Percentiles rank a stretch among this genome's conserved stretches.
phyloP scores from a whole-genome alignment of 2,329 filamentous ascomycete species.

The Cladorrhinum sp. region DNA sequence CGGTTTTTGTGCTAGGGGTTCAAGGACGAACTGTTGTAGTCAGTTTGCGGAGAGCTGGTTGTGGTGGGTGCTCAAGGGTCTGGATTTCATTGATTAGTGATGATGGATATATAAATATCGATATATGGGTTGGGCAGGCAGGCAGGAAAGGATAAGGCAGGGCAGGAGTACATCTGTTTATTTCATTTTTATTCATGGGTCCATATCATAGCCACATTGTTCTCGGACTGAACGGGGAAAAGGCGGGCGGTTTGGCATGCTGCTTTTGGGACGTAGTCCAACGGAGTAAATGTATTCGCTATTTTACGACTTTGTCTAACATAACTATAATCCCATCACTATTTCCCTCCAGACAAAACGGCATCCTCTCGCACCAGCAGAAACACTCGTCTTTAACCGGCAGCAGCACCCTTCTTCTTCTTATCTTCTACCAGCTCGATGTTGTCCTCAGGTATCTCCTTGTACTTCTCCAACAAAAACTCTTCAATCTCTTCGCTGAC shows the following conservation, averaged over 20 bases:
- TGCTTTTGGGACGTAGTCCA: not conserved
- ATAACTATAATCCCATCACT: not conserved
- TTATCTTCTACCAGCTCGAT: slow-evolving; percentile 94
- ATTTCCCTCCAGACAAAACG: not conserved
- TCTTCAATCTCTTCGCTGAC: slow-evolving; percentile 93
- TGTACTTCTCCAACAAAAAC: slow-evolving; percentile 84
- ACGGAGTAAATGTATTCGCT: too few species aligned
- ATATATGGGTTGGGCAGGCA: not conserved
- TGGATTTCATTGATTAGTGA: not conserved
- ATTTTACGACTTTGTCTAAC: too few species aligned
- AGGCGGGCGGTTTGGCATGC: not conserved
- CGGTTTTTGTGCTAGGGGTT: too few species aligned
- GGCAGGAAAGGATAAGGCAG: too few species aligned
- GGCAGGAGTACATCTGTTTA: not conserved
- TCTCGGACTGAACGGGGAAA: not conserved
- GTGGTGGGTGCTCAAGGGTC: not conserved
- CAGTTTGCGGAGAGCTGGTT: too few species aligned
- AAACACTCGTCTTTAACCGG: slow-evolving; percentile 23
- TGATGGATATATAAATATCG: not conserved
- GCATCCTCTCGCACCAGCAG: too few species aligned
- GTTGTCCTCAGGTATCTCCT: slow-evolving; percentile 89
- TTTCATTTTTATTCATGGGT: not conserved
- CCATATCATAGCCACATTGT: not conserved
- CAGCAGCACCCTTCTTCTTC: slow-evolving; percentile 71
- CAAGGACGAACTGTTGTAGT: too few species aligned